Conservation (phyloP, 177 flowering plant species). For the Vitis hybrid region DNA sequence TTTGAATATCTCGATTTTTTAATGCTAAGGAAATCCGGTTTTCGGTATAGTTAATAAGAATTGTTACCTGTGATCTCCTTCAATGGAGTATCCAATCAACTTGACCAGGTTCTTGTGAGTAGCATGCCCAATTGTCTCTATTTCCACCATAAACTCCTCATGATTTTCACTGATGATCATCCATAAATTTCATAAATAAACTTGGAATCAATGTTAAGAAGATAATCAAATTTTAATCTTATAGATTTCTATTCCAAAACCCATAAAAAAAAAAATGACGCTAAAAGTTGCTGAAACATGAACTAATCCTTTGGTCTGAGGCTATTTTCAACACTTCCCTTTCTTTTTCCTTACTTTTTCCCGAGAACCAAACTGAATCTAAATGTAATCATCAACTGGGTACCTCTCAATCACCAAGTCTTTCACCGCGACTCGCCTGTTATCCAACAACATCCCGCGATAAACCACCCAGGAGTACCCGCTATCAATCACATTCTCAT, state of each 20-base stretch:
- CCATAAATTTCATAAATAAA: background rate
- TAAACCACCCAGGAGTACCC: constrained; percentile 33
- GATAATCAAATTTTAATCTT: too few species aligned
- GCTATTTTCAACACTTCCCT: too few species aligned
- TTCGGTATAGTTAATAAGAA: background rate
- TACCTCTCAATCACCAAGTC: constrained; percentile 28
- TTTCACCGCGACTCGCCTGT: constrained; percentile 32
- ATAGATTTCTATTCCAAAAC: too few species aligned
- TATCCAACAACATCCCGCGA: constrained; percentile 27
- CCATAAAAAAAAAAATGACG: too few species aligned
- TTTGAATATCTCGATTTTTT: background rate
- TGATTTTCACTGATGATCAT: constrained; percentile 13
- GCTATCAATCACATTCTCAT: constrained; percentile 31
- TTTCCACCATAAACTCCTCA: constrained; percentile 27
- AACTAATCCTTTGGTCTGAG: too few species aligned
- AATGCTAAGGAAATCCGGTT: background rate
- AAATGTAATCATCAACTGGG: too few species aligned
- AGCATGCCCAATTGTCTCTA: constrained; percentile 24
- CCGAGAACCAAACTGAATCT: too few species aligned
- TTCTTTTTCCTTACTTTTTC: too few species aligned
- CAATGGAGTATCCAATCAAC: constrained; percentile 35
- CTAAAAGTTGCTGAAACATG: too few species aligned
- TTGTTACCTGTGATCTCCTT: constrained; percentile 33
- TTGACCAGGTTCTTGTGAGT: constrained; percentile 49
- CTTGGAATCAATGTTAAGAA: too few species aligned